Evolutionary conservation across 23 red algal species (phyloP).

Genomic region (Gracilaria caudata): DNA sequence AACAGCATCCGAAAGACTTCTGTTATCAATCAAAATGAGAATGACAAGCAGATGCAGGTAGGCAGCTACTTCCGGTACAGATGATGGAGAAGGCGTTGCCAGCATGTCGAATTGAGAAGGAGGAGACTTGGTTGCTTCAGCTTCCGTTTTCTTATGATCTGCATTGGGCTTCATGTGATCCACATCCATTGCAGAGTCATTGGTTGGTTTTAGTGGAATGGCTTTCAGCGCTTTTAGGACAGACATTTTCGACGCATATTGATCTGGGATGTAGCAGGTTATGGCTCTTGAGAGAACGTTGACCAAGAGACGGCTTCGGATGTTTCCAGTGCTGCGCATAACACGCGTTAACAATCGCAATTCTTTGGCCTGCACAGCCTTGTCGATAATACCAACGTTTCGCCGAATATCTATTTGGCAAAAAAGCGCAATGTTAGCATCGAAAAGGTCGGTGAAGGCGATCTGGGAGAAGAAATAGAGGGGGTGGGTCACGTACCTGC

Average conservation of each 20-base stretch:
- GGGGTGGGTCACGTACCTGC: conserved; percentile 25
- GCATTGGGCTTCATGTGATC: conserved; percentile 23
- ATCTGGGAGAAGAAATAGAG: background rate
- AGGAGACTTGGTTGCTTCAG: background rate
- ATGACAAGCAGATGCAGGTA: conserved; percentile 87
- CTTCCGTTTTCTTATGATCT: background rate
- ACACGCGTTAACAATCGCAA: conserved; percentile 70
- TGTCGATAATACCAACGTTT: conserved; percentile 70
- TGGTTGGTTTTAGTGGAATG: background rate
- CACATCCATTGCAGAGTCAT: conserved; percentile 39
- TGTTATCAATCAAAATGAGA: conserved; percentile 73
- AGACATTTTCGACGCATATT: conserved; percentile 17
- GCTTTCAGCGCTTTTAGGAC: conserved; percentile 23
- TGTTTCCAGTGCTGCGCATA: conserved; percentile 61
- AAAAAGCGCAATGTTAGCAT: background rate
- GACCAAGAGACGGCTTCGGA: conserved; percentile 46
- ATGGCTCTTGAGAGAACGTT: conserved; percentile 43
- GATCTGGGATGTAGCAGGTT: conserved; percentile 53
- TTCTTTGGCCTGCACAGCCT: conserved; percentile 72
- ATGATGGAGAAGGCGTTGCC: conserved; percentile 31
- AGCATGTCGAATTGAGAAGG: conserved; percentile 38
- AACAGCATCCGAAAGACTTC: conserved; percentile 66
- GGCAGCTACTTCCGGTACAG: conserved; percentile 76
- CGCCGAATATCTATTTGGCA: conserved; percentile 51
- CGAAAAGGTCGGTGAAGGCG: background rate